These are phyloP conservation scores for Ustilago hordei DNA, from an alignment of 1,284 basidiomycete genomes.

Conservation along the genomic window DNA sequence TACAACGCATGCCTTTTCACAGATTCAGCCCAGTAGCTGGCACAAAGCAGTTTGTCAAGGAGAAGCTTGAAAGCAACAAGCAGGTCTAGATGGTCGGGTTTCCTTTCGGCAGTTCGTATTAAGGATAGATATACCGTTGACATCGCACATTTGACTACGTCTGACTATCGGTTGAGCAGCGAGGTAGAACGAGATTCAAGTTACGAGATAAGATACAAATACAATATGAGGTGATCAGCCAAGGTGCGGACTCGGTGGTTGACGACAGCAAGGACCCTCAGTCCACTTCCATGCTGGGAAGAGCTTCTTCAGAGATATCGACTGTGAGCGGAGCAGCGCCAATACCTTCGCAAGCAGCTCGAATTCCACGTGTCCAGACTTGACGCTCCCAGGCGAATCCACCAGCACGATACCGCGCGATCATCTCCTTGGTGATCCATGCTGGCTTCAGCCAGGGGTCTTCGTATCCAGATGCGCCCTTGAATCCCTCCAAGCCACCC, in stretches of 20 bases:
- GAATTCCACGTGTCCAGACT: constrained; percentile 57
- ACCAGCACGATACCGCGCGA: constrained; percentile 58
- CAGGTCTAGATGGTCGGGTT: neutral
- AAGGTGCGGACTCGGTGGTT: neutral
- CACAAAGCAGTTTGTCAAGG: constrained; percentile 42
- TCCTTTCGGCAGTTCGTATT: neutral
- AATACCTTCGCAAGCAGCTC: constrained; percentile 54
- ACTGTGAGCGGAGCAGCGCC: constrained; percentile 34
- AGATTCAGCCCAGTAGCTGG: constrained; percentile 26
- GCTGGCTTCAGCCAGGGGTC: constrained; percentile 61
- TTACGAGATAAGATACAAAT: neutral
- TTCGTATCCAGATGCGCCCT: constrained; percentile 51
- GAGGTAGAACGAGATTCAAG: neutral
- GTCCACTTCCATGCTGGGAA: constrained; percentile 44
- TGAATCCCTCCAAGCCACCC: constrained; percentile 50
- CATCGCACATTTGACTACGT: neutral
- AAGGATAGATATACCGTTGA: neutral
- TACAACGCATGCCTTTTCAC: neutral
- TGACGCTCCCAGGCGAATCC: constrained; percentile 62
- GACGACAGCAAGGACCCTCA: neutral
- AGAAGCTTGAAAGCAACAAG: constrained; percentile 18
- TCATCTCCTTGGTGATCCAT: constrained; percentile 38
- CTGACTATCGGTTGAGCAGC: neutral
- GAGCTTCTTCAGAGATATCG: neutral
- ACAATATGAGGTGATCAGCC: neutral